phyloP scores from a whole-genome alignment of 306 rosid species.

The Gynostemma pentaphyllum region DNA sequence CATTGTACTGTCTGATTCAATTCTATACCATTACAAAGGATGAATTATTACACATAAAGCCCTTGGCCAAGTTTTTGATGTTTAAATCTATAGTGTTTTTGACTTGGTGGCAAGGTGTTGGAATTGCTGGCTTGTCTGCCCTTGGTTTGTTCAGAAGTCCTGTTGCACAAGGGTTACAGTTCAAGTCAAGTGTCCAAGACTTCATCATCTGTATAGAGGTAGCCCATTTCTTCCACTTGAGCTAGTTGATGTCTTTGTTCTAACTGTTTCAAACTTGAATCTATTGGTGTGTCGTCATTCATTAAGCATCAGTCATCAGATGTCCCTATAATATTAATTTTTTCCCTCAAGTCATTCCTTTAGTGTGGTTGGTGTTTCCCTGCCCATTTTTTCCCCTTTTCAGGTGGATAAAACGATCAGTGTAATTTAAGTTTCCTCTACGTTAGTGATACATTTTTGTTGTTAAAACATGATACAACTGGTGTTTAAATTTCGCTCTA shows the following conservation, averaged over 20 bases:
- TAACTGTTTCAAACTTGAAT: neutral
- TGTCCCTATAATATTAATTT: neutral
- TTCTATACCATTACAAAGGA: slow-evolving; percentile 85
- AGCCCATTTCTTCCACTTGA: slow-evolving; percentile 18
- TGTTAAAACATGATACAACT: neutral
- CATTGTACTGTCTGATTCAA: slow-evolving; percentile 93
- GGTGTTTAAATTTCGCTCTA: no score
- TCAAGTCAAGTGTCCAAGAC: slow-evolving; percentile 92
- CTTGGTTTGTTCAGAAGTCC: slow-evolving; percentile 87
- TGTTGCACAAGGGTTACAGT: slow-evolving; percentile 81
- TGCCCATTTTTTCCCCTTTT: neutral
- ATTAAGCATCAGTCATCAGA: neutral
- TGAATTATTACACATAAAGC: slow-evolving; percentile 83
- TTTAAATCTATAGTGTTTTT: slow-evolving; percentile 92
- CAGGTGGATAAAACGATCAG: neutral
- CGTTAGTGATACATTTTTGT: neutral
- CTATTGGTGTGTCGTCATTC: neutral
- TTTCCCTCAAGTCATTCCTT: neutral
- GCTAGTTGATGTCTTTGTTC: slow-evolving; percentile 14
- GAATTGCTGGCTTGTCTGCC: slow-evolving; percentile 75
- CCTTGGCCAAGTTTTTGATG: slow-evolving; percentile 88
- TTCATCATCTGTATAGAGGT: slow-evolving; percentile 99
- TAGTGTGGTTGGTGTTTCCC: neutral
- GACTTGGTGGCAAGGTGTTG: slow-evolving; percentile 99
- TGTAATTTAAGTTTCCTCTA: neutral